phyloP scores from a whole-genome alignment of 306 rosid species.

The Heteromeles arbutifolia region DNA sequence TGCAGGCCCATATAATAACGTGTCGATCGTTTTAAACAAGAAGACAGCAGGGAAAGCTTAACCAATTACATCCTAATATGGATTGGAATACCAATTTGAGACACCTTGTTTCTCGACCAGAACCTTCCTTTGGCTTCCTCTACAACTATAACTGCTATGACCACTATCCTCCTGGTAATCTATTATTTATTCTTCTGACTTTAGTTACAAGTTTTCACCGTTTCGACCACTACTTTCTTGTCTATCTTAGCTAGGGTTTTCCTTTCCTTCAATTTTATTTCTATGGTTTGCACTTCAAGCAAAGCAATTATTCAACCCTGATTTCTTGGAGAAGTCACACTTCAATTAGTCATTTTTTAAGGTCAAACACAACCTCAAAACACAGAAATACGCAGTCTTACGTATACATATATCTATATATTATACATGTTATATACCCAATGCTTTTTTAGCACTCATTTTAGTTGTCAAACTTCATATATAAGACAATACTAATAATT shows the following conservation, averaged over 20 bases:
- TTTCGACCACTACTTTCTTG: not conserved
- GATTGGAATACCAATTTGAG: slow-evolving; percentile 71
- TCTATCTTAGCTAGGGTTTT: not conserved
- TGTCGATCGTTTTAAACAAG: slow-evolving; percentile 11
- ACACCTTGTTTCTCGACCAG: slow-evolving; percentile 54
- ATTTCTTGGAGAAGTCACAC: slow-evolving; percentile 3
- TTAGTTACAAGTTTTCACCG: not conserved
- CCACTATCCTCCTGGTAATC: slow-evolving; percentile 55
- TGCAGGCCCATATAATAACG: slow-evolving; percentile 4
- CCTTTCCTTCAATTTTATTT: not conserved
- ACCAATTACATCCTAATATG: slow-evolving; percentile 31
- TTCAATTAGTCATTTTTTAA: not conserved
- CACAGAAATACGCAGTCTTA: not conserved
- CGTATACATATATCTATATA: not conserved
- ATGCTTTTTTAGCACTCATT: not conserved
- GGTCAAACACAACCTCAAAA: not conserved
- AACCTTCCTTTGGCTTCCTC: slow-evolving; percentile 66
- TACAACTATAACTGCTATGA: slow-evolving; percentile 50
- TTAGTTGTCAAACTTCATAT: not conserved
- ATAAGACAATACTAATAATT: not conserved
- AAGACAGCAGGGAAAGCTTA: slow-evolving; percentile 21
- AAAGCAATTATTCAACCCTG: slow-evolving; percentile 3
- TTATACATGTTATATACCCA: not conserved
- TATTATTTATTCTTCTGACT: not conserved
- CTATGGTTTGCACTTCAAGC: slow-evolving; percentile 16